Conservation (phyloP, 768 basidiomycete species). For the Suillus lakei region DNA sequence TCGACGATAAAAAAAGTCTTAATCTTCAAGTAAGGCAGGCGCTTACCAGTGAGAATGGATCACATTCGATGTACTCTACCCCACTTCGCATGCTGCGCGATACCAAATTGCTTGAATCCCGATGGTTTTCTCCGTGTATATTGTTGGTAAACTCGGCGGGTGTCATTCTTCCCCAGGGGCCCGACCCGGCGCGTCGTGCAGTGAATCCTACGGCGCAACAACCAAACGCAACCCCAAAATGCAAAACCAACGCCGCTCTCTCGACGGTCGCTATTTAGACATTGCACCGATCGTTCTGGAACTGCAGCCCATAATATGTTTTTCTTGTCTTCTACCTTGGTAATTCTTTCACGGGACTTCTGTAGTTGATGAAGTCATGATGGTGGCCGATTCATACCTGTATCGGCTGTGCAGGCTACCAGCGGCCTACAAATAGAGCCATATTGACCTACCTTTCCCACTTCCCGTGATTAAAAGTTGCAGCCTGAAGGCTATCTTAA, state of each 20-base stretch:
- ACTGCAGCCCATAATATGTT: not conserved
- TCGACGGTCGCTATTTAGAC: not conserved
- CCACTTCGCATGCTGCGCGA: too few relatives aligned
- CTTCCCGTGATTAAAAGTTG: not conserved
- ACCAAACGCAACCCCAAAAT: not conserved
- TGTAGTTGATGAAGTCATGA: not conserved
- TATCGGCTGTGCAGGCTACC: not conserved
- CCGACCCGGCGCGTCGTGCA: not conserved
- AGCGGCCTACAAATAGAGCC: not conserved
- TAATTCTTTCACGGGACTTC: not conserved
- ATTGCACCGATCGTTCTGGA: not conserved
- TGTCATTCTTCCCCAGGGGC: not conserved
- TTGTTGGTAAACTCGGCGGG: not conserved
- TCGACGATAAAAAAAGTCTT: not conserved
- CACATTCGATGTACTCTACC: too few relatives aligned
- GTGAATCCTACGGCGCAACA: not conserved
- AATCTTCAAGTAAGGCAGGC: not conserved
- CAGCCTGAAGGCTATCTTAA: not conserved
- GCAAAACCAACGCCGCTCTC: not conserved
- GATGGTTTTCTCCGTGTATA: not conserved
- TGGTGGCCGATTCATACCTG: not conserved
- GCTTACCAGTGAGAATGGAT: not conserved
- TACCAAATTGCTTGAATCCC: not conserved
- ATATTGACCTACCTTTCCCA: too few relatives aligned
- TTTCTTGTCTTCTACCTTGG: not conserved